phyloP scores from a whole-genome alignment of 495 filamentous ascomycete species.

The Aspergillus conjunctus region DNA sequence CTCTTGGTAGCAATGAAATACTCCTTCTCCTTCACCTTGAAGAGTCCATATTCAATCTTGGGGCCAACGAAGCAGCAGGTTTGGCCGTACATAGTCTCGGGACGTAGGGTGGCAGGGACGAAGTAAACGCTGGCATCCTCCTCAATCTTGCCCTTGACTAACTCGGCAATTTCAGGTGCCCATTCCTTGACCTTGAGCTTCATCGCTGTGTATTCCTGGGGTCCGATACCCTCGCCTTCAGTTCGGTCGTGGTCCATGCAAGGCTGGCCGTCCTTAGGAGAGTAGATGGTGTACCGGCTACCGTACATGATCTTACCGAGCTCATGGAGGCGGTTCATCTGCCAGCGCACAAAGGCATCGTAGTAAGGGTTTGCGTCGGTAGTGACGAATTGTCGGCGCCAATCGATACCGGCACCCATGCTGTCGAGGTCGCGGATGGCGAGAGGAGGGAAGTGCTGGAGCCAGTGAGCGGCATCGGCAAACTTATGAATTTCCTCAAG shows the following conservation, averaged over 20 bases:
- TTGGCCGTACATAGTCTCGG: constrained; percentile 99
- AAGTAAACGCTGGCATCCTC: constrained; percentile 82
- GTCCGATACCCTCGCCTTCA: constrained; percentile 85
- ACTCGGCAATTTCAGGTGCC: constrained; percentile 67
- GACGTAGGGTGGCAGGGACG: constrained; percentile 86
- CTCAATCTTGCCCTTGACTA: constrained; percentile 76
- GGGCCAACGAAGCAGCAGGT: constrained; percentile 95
- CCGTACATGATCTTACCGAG: constrained; percentile 93
- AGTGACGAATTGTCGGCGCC: constrained; percentile 88
- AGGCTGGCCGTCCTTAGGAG: constrained; percentile 93
- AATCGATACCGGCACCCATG: constrained; percentile 86
- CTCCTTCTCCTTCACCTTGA: constrained; percentile 78
- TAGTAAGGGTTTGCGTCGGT: constrained; percentile 98
- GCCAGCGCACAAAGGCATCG: constrained; percentile 94
- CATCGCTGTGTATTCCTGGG: constrained; percentile 90
- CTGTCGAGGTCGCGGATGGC: constrained; percentile 79
- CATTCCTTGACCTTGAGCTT: constrained; percentile 90
- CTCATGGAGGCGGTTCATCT: constrained; percentile 91
- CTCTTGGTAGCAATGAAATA: constrained; percentile 85
- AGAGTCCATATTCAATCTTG: constrained; percentile 87
- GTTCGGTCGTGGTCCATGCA: constrained; percentile 97
- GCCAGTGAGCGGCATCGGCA: constrained; percentile 84
- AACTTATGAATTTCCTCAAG: constrained; percentile 87
- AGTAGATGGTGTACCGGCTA: constrained; percentile 92
- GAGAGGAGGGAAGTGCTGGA: constrained; percentile 82